These are phyloP conservation scores for Stygiomarasmius scandens DNA, from an alignment of 1,284 basidiomycete species.

Conservation along the genomic window DNA sequence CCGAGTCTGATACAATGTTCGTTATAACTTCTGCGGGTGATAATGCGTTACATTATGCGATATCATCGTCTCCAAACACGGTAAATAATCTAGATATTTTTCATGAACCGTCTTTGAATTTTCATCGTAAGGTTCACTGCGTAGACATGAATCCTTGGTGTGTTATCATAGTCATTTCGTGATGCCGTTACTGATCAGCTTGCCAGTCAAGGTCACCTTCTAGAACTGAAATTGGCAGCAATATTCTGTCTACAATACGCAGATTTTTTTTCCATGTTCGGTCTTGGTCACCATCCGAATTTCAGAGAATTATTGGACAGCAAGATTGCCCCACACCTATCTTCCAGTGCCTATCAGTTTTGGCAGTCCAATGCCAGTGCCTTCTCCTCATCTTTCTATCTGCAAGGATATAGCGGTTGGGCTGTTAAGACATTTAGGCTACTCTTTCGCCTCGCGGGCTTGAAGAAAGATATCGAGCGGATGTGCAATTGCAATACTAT, in stretches of 20 bases:
- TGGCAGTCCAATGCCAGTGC: slow-evolving; percentile 71
- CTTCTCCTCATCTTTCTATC: slow-evolving; percentile 75
- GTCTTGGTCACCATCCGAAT: slow-evolving; percentile 63
- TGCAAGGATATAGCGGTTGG: slow-evolving; percentile 73
- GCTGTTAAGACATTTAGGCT: slow-evolving; percentile 69
- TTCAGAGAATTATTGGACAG: slow-evolving; percentile 70
- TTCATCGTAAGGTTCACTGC: slow-evolving; percentile 60
- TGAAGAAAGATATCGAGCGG: slow-evolving; percentile 56
- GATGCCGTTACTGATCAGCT: neutral
- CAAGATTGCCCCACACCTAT: slow-evolving; percentile 72
- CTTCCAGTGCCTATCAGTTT: slow-evolving; percentile 78
- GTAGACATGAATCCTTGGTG: slow-evolving; percentile 73
- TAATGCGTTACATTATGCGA: slow-evolving; percentile 82
- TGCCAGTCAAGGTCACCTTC: slow-evolving; percentile 70
- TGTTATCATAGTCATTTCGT: slow-evolving; percentile 7
- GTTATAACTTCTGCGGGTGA: slow-evolving; percentile 83
- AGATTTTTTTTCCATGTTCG: slow-evolving; percentile 78
- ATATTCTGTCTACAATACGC: slow-evolving; percentile 65
- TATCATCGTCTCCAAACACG: slow-evolving; percentile 59
- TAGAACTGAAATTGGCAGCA: slow-evolving; percentile 80
- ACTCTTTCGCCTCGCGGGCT: slow-evolving; percentile 65
- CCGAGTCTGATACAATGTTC: slow-evolving; percentile 68
- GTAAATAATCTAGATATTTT: slow-evolving; percentile 26
- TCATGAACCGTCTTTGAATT: neutral
- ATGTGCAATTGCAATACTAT: slow-evolving; percentile 61